Conservation (phyloP, 495 filamentous ascomycete species). For the Neurospora africana region DNA sequence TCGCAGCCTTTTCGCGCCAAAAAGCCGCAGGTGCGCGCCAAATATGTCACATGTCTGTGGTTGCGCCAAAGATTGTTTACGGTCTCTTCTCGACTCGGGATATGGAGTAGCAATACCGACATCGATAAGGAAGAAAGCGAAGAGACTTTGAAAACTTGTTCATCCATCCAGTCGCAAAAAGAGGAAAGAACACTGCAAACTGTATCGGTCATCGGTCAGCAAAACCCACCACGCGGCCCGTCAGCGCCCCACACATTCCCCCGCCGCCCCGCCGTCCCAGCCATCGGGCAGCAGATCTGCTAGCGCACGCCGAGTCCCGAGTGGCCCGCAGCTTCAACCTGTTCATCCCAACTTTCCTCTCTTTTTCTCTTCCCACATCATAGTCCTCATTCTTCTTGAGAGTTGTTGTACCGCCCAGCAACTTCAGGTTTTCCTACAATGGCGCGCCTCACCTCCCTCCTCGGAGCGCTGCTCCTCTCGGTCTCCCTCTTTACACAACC, state of each 20-base stretch:
- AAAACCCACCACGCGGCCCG: neutral
- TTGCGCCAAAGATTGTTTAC: neutral
- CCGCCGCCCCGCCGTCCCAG: neutral
- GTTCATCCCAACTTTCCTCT: neutral
- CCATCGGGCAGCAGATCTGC: neutral
- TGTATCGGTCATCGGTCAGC: neutral
- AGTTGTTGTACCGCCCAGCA: neutral
- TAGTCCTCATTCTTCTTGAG: neutral
- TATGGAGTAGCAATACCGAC: neutral
- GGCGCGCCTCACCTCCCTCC: neutral
- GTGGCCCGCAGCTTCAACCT: neutral
- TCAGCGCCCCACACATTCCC: neutral
- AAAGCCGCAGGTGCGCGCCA: neutral
- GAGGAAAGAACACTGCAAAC: neutral
- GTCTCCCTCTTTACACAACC: neutral
- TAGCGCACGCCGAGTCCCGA: neutral
- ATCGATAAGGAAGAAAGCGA: neutral
- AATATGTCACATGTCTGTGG: neutral
- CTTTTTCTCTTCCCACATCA: neutral
- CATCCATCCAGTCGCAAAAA: neutral
- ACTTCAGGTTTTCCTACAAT: neutral
- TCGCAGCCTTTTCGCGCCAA: neutral
- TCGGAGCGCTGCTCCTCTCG: neutral
- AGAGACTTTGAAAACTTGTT: neutral
- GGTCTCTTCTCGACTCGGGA: neutral